Evolutionary conservation across 164 flowering plant genomes (phyloP), one percentile per base, ranked within the genome.

Genomic region (Platanus orientalis): DNA sequence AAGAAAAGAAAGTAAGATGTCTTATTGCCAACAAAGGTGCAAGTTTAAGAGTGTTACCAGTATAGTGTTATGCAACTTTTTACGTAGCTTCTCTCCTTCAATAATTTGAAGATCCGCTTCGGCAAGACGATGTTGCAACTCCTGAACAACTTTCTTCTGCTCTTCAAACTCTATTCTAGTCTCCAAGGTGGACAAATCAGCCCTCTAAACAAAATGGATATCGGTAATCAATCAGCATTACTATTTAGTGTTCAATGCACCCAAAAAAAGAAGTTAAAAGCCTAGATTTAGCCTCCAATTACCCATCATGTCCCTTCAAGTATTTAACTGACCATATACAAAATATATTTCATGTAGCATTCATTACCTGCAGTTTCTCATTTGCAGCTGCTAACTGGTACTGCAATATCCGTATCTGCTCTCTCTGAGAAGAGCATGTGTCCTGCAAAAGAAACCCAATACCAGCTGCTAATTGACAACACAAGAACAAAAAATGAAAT

Each of bases 21-120:
- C 13, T n/a, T 34, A 34, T 34, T 19, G 30, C 19, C 51, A 21
- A 1, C 27, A 4, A 28, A 16, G 62, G 11, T 7, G 2, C 5
- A 29, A 24, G 24, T 26, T 29, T 32, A 29, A 21, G 24, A 61
- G 3, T 14, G 21, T 2, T 82, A 92, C 99, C 95, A 86, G 62
- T 47, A 95, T 90, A 7, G 97, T 90, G 60, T 95, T 95, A 55
- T 95, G 97, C 54, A 95, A 71, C 69, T 87, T 92, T 66, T 88
- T 90, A 0, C 97, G 88, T 11, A 95, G 76, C 64, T 71, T 78
- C 66, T 95, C 99, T 65, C 90, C 99, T 72, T 90, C 97, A 23
- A 83, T 70, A 49, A 95, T 77, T 71, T 88, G 85, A 40, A 59
- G 9, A 54, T 92, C 97, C 57, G 97, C 88, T 50, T 88, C 91